These are phyloP conservation scores for Blastobotrys muscicola DNA, from an alignment of 805 yeast genomes.

Conservation along the genomic window DNA sequence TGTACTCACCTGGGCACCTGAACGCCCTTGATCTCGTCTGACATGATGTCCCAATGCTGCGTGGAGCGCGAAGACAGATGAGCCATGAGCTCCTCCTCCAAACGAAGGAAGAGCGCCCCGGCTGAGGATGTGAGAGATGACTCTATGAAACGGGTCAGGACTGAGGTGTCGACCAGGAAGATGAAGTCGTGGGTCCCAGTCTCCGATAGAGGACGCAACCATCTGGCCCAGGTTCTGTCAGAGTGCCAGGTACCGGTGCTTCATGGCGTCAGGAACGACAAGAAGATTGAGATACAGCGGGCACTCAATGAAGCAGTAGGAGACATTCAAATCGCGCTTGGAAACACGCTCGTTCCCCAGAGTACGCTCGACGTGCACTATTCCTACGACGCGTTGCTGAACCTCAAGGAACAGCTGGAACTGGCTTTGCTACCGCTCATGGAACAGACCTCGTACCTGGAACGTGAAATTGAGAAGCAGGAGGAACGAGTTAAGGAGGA, in stretches of 20 bases:
- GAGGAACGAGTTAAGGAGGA: slow-evolving; percentile 2
- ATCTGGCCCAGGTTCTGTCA: no score
- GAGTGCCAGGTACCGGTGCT: slow-evolving; percentile 1
- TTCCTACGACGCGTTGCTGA: slow-evolving; percentile 9
- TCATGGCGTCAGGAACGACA: slow-evolving; percentile 2
- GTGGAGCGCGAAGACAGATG: no score
- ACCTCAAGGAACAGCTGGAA: slow-evolving; percentile 10
- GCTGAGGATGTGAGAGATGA: no score
- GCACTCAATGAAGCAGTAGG: slow-evolving; percentile 1
- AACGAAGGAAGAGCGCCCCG: no score
- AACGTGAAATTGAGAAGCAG: slow-evolving; percentile 7
- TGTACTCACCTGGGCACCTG: slow-evolving; percentile 11
- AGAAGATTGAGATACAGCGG: slow-evolving; percentile 6
- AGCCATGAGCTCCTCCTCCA: no score
- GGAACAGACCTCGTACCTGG: slow-evolving; percentile 11
- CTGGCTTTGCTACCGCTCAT: slow-evolving; percentile 9
- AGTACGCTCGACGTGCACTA: slow-evolving; percentile 10
- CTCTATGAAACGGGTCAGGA: no score
- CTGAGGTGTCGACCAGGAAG: no score
- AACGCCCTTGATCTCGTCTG: no score
- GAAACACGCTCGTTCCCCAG: slow-evolving; percentile 10
- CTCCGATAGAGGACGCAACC: no score
- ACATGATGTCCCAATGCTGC: no score
- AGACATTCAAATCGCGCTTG: slow-evolving; percentile 3
- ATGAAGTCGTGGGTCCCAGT: no score